phyloP scores from a whole-genome alignment of 2,329 filamentous ascomycete genomes.

The Nakataea oryzae region DNA sequence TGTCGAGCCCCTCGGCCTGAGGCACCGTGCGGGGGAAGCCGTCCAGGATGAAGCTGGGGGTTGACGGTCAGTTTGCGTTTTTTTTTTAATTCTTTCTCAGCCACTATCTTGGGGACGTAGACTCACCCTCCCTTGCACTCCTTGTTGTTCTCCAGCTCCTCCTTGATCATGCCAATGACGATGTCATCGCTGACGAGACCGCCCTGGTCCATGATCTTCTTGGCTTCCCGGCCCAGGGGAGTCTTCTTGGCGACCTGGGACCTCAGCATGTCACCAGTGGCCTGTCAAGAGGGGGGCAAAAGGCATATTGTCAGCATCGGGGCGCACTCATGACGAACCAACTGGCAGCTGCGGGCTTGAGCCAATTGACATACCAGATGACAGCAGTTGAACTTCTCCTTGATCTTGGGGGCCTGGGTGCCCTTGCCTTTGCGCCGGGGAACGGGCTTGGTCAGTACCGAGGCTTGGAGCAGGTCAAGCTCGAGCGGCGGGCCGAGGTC shows the following conservation, averaged over 20 bases:
- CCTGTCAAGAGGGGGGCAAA: too few species aligned
- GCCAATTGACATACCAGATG: slow-evolving; percentile 63
- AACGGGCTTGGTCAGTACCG: neutral
- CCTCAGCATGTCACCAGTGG: slow-evolving; percentile 97
- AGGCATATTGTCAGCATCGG: slow-evolving; percentile 3
- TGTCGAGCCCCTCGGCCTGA: slow-evolving; percentile 88
- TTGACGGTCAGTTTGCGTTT: neutral
- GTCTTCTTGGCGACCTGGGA: slow-evolving; percentile 98
- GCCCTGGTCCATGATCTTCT: slow-evolving; percentile 99
- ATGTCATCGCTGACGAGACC: slow-evolving; percentile 98
- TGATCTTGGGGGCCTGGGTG: slow-evolving; percentile 95
- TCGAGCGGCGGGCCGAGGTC: neutral
- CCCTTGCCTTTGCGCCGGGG: slow-evolving; percentile 66
- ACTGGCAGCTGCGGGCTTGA: neutral
- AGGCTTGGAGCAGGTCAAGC: neutral
- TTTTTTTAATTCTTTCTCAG: too few species aligned
- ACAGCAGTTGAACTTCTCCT: slow-evolving; percentile 95
- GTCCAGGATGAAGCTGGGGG: slow-evolving; percentile 84
- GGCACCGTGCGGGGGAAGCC: slow-evolving; percentile 95
- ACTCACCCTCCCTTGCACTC: slow-evolving; percentile 93
- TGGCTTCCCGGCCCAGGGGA: slow-evolving; percentile 82
- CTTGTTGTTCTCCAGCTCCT: slow-evolving; percentile 83
- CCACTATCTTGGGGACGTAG: neutral
- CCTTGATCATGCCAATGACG: slow-evolving; percentile 99
- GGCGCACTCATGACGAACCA: slow-evolving; percentile 8